Percentiles rank a stretch among this genome's conserved stretches.
phyloP scores from a whole-genome alignment of 305 asterid genomes.

The Coffea humblotiana region DNA sequence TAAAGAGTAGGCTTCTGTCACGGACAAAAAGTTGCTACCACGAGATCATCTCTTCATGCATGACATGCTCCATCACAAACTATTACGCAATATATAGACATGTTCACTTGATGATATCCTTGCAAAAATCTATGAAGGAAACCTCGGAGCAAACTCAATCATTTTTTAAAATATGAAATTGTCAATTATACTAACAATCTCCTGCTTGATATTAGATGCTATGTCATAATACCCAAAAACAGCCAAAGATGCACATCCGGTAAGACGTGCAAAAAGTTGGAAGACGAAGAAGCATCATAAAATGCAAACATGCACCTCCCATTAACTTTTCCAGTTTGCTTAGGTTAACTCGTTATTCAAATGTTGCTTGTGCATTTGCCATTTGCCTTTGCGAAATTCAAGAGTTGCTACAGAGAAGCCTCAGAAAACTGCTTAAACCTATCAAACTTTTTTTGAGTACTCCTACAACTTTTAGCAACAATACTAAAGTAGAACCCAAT shows the following conservation, averaged over 20 bases:
- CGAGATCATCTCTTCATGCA: background rate
- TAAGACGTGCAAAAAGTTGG: background rate
- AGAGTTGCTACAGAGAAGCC: conserved; percentile 12
- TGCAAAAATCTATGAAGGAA: background rate
- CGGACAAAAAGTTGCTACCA: background rate
- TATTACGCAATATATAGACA: background rate
- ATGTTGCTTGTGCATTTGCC: conserved; percentile 15
- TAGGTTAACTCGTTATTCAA: conserved; percentile 20
- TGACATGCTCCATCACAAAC: background rate
- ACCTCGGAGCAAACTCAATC: background rate
- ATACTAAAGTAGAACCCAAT: background rate
- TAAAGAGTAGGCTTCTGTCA: background rate
- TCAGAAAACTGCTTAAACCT: conserved; percentile 12
- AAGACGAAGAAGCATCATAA: background rate
- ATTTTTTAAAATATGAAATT: background rate
- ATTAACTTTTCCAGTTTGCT: background rate
- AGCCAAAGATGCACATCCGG: background rate
- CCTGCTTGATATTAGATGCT: background rate
- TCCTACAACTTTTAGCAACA: conserved; percentile 14
- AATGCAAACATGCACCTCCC: conserved; percentile 1
- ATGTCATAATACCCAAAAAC: background rate
- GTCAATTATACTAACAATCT: background rate
- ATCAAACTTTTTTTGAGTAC: background rate
- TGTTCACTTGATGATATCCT: background rate
- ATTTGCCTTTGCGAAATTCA: background rate